These are phyloP conservation scores for Drosera spatulata DNA, from an alignment of 179 eudicot species.

Conservation along the genomic window DNA sequence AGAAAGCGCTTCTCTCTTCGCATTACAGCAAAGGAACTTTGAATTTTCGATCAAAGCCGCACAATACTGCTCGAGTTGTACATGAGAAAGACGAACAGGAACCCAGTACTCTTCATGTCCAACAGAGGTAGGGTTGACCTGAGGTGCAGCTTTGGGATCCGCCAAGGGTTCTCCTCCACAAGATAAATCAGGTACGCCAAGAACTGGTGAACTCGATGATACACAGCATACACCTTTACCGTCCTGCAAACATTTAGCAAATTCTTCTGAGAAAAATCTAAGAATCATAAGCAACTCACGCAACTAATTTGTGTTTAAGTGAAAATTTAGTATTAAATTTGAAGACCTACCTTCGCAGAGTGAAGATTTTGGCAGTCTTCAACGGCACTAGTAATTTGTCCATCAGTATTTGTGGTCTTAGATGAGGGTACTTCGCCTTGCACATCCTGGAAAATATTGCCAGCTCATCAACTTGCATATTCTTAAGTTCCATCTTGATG, in stretches of 20 bases:
- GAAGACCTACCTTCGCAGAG: no score
- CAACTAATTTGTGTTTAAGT: no score
- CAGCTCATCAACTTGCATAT: no score
- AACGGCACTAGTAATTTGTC: no score
- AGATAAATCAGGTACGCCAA: neutral
- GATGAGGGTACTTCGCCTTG: no score
- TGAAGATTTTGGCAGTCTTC: no score
- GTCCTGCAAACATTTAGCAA: neutral
- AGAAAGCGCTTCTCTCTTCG: slow-evolving; percentile 12
- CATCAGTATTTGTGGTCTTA: no score
- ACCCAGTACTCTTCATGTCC: slow-evolving; percentile 58
- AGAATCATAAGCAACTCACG: no score
- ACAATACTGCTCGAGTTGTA: slow-evolving; percentile 69
- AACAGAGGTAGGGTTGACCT: slow-evolving; percentile 16
- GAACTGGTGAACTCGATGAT: neutral
- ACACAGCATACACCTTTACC: neutral
- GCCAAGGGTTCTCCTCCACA: slow-evolving; percentile 3
- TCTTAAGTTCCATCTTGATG: no score
- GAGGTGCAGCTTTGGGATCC: slow-evolving; percentile 11
- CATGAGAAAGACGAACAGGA: slow-evolving; percentile 47
- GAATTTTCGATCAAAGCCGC: slow-evolving; percentile 32
- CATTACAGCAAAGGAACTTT: slow-evolving; percentile 27
- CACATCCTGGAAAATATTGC: no score
- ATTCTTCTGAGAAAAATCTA: no score
- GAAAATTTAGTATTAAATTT: no score